phyloP scores from a whole-genome alignment of 441 rosid species.

The Erysimum cheiri region DNA sequence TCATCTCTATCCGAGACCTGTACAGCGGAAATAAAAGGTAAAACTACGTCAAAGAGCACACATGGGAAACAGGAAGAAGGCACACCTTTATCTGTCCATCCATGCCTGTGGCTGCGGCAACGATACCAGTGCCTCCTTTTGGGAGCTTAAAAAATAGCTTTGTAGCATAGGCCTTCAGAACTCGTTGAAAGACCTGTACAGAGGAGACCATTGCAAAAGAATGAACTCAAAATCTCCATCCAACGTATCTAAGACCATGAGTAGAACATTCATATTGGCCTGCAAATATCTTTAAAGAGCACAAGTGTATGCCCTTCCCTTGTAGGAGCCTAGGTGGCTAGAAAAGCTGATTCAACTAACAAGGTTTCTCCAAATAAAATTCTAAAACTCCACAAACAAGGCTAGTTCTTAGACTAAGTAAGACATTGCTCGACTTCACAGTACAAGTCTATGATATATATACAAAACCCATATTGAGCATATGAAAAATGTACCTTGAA shows the following conservation, averaged over 20 bases:
- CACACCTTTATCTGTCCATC: constrained; percentile 96
- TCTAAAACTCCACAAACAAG: constrained; percentile 7
- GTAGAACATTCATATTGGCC: constrained; percentile 11
- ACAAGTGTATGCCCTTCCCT: constrained; percentile 6
- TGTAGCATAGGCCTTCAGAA: constrained; percentile 91
- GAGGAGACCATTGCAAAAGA: constrained; percentile 29
- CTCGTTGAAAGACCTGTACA: constrained; percentile 90
- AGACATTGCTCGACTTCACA: constrained; percentile 16
- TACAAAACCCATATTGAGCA: background rate
- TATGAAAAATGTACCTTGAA: constrained; percentile 70
- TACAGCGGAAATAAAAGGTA: constrained; percentile 10
- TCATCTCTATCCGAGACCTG: constrained; percentile 98
- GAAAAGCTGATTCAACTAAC: constrained; percentile 26
- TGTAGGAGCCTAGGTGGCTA: constrained; percentile 17
- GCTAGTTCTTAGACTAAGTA: constrained; percentile 17
- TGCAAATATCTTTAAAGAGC: constrained; percentile 17
- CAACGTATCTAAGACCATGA: constrained; percentile 7
- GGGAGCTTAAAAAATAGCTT: constrained; percentile 92
- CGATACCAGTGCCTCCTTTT: constrained; percentile 95
- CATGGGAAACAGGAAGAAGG: constrained; percentile 34
- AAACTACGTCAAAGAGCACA: constrained; percentile 39
- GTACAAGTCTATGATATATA: constrained; percentile 12
- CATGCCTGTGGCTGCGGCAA: constrained; percentile 99
- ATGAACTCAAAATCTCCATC: constrained; percentile 21
- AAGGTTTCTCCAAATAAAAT: constrained; percentile 28